Percentiles rank a stretch among this genome's conserved stretches.
Evolutionary conservation across 78 protist genomes (phyloP).

Genomic region (slime mould (Dictyostelium discoideum)): DNA sequence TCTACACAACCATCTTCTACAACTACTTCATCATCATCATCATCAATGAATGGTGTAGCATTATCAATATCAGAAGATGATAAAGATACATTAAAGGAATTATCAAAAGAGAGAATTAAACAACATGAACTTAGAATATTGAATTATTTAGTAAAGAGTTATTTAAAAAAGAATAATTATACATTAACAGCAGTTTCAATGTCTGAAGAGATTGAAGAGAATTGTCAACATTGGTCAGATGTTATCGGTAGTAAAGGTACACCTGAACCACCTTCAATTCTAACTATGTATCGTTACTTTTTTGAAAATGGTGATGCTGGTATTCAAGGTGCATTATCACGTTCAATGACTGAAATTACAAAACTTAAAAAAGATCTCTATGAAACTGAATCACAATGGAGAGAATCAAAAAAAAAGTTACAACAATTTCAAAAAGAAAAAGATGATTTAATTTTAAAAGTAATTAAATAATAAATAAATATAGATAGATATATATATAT

Average conservation of each 20-base stretch:
- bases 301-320: slow-evolving; percentile 77
- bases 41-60: background rate
- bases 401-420: slow-evolving; percentile 46
- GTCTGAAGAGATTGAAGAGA: slow-evolving; percentile 69
- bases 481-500: background rate
- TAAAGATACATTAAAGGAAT: slow-evolving; percentile 2
- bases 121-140: slow-evolving; percentile 49
- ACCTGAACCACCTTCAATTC: slow-evolving; percentile 61
- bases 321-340: slow-evolving; percentile 62
- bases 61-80: slow-evolving; percentile 25
- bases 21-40: background rate
- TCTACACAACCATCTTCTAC: background rate
- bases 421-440: slow-evolving; percentile 22
- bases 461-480: background rate
- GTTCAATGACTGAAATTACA: slow-evolving; percentile 63
- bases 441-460: background rate
- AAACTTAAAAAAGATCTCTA: slow-evolving; percentile 56
- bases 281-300: slow-evolving; percentile 65
- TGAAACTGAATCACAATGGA: slow-evolving; percentile 41
- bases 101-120: slow-evolving; percentile 59
- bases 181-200: slow-evolving; percentile 48
- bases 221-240: slow-evolving; percentile 42
- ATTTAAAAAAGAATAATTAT: slow-evolving; percentile 32
- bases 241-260: background rate
- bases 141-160: slow-evolving; percentile 30